Conservation (phyloP, 2,329 filamentous ascomycete genomes). For the Verticillium albo-atrum region DNA sequence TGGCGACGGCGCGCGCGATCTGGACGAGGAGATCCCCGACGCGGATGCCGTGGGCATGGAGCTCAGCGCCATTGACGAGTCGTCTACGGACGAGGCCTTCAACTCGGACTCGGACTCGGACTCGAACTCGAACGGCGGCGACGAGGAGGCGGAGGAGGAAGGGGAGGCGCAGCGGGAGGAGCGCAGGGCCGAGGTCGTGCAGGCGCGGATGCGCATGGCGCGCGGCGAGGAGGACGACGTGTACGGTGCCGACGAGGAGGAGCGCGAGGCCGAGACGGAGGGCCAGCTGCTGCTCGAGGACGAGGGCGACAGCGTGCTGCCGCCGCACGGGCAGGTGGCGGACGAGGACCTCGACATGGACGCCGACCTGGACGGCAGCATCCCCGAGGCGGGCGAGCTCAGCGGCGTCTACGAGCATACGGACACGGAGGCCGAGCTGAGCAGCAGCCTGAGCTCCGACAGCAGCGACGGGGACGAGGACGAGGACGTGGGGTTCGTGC, state of each 20-base stretch:
- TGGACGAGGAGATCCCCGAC: conserved; percentile 72
- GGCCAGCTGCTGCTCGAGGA: conserved; percentile 62
- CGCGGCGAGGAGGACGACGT: conserved; percentile 46
- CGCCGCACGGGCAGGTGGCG: background rate
- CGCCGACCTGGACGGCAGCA: conserved; percentile 66
- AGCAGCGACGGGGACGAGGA: conserved; percentile 14
- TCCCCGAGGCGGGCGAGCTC: conserved; percentile 54
- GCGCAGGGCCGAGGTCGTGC: conserved; percentile 43
- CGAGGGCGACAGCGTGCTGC: conserved; percentile 10
- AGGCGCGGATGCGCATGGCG: conserved; percentile 46
- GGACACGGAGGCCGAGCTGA: conserved; percentile 64
- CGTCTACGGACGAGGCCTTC: conserved; percentile 28
- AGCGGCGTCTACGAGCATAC: conserved; percentile 70
- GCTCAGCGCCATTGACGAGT: conserved; percentile 21
- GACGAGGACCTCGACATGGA: conserved; percentile 53
- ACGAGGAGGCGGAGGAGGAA: conserved; percentile 30
- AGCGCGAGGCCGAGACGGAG: conserved; percentile 49
- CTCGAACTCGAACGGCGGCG: conserved; percentile 23
- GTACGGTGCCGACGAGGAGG: conserved; percentile 50
- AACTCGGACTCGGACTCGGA: conserved; percentile 34
- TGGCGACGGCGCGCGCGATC: conserved; percentile 45
- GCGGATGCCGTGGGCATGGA: conserved; percentile 51
- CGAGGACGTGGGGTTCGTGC: conserved; percentile 33
- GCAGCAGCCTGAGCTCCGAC: conserved; percentile 38
- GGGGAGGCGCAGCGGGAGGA: conserved; percentile 35